Conservation (phyloP, 371 early-diverging fungal species). For the Syncephalis fuscata region DNA sequence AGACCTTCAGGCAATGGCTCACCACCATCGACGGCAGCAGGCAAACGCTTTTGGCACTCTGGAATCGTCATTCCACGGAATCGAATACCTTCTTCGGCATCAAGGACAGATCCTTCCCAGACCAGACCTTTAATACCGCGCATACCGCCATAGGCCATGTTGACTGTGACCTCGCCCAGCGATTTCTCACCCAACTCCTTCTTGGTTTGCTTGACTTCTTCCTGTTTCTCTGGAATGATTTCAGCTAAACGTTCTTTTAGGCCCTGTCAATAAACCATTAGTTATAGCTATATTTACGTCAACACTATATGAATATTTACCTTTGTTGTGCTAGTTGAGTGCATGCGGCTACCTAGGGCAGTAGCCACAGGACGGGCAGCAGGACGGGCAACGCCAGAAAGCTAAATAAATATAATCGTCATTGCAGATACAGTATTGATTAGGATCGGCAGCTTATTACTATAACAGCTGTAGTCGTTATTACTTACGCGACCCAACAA, state of each 20-base stretch:
- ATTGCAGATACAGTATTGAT: too few relatives aligned
- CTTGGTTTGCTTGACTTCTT: constrained; percentile 85
- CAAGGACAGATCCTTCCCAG: constrained; percentile 95
- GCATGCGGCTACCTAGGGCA: too few relatives aligned
- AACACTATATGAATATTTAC: too few relatives aligned
- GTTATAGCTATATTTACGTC: too few relatives aligned
- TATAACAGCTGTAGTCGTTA: too few relatives aligned
- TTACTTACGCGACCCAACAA: too few relatives aligned
- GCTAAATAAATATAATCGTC: too few relatives aligned
- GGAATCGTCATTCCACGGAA: constrained; percentile 95
- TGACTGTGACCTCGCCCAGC: constrained; percentile 89
- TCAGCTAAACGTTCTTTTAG: constrained; percentile 88
- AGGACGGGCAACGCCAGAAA: too few relatives aligned
- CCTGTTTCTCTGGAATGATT: constrained; percentile 86
- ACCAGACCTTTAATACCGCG: constrained; percentile 98
- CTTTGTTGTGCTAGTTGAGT: too few relatives aligned
- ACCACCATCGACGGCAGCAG: constrained; percentile 71
- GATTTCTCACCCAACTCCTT: constrained; percentile 75
- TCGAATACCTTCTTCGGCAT: constrained; percentile 96
- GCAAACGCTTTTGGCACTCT: constrained; percentile 85
- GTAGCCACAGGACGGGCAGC: too few relatives aligned
- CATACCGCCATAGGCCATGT: constrained; percentile 97
- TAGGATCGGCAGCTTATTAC: too few relatives aligned
- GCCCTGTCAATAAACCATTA: constrained; percentile 19
- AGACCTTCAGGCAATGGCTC: constrained; percentile 96